phyloP scores from a whole-genome alignment of 306 rosid genomes.

The Lathyrus sativus region DNA sequence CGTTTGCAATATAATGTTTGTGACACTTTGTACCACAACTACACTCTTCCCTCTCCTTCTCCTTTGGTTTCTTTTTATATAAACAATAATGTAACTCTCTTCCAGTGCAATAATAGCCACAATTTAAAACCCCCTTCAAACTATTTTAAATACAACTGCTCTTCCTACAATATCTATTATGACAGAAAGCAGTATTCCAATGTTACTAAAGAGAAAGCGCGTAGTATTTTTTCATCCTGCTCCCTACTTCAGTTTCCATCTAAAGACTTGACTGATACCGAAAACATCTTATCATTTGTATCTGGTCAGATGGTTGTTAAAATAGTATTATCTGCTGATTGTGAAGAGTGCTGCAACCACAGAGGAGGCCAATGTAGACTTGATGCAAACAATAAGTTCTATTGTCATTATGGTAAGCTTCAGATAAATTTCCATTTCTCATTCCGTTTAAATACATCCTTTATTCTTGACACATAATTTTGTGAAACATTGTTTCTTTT shows the following conservation, averaged over 20 bases:
- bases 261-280: slow-evolving; percentile 1
- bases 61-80: slow-evolving; percentile 25
- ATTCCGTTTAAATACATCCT: too few species aligned
- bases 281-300: slow-evolving; percentile 19
- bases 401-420: slow-evolving; percentile 32
- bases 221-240: background rate
- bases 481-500: too few species aligned
- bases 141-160: background rate
- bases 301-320: slow-evolving; percentile 24
- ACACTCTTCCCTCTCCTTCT: slow-evolving; percentile 6
- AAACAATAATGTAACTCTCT: slow-evolving; percentile 23
- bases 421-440: background rate
- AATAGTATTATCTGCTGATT: slow-evolving; percentile 24
- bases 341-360: slow-evolving; percentile 31
- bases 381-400: background rate
- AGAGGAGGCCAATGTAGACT: slow-evolving; percentile 42
- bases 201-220: background rate
- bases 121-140: background rate
- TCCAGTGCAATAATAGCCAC: slow-evolving; percentile 32
- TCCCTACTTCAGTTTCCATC: slow-evolving; percentile 14
- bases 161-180: slow-evolving; percentile 30
- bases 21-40: slow-evolving; percentile 2
- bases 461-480: too few species aligned
- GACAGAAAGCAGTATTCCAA: background rate
- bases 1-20: slow-evolving; percentile 5